Conservation (phyloP, 2,329 filamentous ascomycete species). For the Cryphonectria japonica region DNA sequence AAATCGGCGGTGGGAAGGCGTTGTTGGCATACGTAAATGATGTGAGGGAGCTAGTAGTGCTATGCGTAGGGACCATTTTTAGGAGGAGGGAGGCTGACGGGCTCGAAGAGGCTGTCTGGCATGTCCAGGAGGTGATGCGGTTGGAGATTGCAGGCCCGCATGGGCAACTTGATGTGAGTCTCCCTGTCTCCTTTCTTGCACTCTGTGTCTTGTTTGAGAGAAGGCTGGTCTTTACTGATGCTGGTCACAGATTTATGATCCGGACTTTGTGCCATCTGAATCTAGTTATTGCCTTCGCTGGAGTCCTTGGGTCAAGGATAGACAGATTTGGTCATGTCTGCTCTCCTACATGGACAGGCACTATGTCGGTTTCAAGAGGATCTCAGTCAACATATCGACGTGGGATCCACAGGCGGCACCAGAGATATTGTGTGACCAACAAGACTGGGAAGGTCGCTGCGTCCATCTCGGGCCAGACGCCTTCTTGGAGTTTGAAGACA, state of each 20-base stretch:
- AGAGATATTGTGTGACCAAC: conserved; percentile 43
- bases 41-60: conserved; percentile 52
- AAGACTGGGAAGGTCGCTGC: conserved; percentile 54
- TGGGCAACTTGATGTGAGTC: conserved; percentile 38
- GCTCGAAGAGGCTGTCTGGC: conserved; percentile 45
- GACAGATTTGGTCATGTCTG: conserved; percentile 44
- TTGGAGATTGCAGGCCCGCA: conserved; percentile 54
- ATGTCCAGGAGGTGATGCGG: conserved; percentile 54
- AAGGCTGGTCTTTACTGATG: background rate
- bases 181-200: background rate
- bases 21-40: conserved; percentile 59
- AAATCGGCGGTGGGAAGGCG: conserved; percentile 45
- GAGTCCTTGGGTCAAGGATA: conserved; percentile 54
- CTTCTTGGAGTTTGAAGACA: conserved; percentile 60
- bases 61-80: conserved; percentile 50
- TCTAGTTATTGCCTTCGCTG: conserved; percentile 58
- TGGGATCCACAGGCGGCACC: conserved; percentile 42
- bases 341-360: conserved; percentile 56
- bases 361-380: conserved; percentile 58
- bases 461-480: conserved; percentile 55
- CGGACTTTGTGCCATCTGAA: conserved; percentile 52
- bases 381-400: conserved; percentile 45
- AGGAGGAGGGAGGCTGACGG: conserved; percentile 31
- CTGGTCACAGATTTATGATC: conserved; percentile 39
- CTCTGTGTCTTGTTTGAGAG: background rate